These are phyloP conservation scores for Pelargonium citronellum DNA, from an alignment of 441 rosid species.

Conservation along the genomic window DNA sequence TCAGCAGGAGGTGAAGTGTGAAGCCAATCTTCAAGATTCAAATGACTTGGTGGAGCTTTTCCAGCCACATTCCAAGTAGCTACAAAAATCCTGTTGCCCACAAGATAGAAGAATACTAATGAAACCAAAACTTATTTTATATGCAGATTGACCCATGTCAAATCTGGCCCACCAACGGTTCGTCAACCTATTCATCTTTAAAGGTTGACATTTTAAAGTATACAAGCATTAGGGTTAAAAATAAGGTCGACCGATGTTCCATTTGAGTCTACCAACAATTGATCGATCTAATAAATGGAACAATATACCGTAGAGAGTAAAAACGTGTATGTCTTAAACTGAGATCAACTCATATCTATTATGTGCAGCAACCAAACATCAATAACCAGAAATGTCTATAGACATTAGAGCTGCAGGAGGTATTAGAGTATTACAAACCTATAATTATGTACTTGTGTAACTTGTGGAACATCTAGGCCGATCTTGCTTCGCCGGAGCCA, in stretches of 20 bases:
- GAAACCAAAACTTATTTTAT: not conserved
- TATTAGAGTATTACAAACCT: conserved; percentile 30
- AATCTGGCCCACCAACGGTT: too few relatives aligned
- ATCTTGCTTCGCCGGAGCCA: conserved; percentile 46
- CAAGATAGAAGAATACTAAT: conserved; percentile 16
- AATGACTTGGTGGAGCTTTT: conserved; percentile 57
- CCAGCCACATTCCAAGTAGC: conserved; percentile 87
- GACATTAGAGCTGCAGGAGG: too few relatives aligned
- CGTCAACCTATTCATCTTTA: too few relatives aligned
- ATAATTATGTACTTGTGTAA: conserved; percentile 55
- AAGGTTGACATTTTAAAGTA: too few relatives aligned
- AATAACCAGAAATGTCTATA: not conserved
- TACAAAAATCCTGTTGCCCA: conserved; percentile 41
- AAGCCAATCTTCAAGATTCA: conserved; percentile 76
- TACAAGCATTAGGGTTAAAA: too few relatives aligned
- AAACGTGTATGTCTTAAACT: too few relatives aligned
- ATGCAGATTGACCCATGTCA: too few relatives aligned
- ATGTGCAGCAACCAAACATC: too few relatives aligned
- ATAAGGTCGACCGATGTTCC: too few relatives aligned
- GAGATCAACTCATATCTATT: too few relatives aligned
- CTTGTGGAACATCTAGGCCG: conserved; percentile 55
- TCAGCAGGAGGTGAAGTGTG: conserved; percentile 70
- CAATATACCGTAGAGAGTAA: not conserved
- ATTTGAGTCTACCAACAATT: not conserved
- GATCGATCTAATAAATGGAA: not conserved